Evolutionary conservation across 176 grass and related monocot species (phyloP), one percentile per base, ranked within the genome.

Genomic region (Sorghum bicolor): DNA sequence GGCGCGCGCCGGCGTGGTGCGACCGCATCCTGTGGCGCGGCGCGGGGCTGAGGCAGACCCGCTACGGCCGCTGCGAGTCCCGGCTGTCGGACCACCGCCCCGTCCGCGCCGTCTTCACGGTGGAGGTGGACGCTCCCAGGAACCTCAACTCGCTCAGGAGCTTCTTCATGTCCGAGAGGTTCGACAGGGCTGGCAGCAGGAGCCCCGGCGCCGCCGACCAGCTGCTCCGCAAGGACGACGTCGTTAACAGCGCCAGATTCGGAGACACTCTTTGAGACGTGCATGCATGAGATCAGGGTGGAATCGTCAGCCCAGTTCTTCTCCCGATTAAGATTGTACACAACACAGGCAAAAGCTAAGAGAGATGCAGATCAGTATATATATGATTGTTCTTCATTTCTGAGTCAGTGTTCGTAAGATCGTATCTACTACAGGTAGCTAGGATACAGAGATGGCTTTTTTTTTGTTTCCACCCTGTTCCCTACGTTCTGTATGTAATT

Each of bases 1-100:
- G 85, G 11, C 93, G 93, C 60, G 87, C 90, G 77, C 93, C 93
- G 30, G 93, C 93, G 61, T 95, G 93, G 93, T 94, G 93, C 61
- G 93, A 94, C 63, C 90, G 93, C 69, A 65, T 94, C 74, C 85
- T 92, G 44, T 94, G 93, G 93, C 85, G 22, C 43, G 93, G 93
- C 25, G 60, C 73, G 2, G 93, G 90, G 16, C 80, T 94, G 8
- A 62, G 44, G 82, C 93, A 94, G 88, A 74, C 76, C 0, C 71
- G 5, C 24, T 94, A 94, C 76, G 87, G 81, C 40, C 85, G 93
- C 36, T 90, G 87, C 78, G 93, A 94, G 65, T 92, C 87, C 1
- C 69, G 85, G 72, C 78, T 94, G 33, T 94, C 93, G 15, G 93
- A 94, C 70, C 93, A 94, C 85, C 93, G 93, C 15, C 87, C 93